Conservation (phyloP, 257 asterid species). For the Capsicum chinense region DNA sequence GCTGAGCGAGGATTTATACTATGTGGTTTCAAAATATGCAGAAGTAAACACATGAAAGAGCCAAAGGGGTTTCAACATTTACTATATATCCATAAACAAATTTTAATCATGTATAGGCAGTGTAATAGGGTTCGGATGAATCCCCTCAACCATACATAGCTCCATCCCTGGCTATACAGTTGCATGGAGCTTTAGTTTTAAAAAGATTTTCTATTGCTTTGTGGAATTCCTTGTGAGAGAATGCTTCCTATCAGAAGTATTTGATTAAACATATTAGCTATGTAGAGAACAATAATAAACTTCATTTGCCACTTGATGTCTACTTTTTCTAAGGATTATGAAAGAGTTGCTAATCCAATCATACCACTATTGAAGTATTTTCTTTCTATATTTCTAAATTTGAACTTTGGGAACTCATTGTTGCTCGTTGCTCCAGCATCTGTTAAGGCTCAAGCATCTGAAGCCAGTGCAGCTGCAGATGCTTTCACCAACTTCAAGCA, state of each 20-base stretch:
- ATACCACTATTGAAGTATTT: neutral
- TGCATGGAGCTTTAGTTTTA: neutral
- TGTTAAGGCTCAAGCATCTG: constrained; percentile 57
- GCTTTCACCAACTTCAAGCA: constrained; percentile 75
- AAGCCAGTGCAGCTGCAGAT: constrained; percentile 53
- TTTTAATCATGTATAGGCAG: too few relatives aligned
- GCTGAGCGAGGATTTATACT: too few relatives aligned
- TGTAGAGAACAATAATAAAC: neutral
- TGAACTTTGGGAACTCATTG: constrained; percentile 25
- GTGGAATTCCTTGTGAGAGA: neutral
- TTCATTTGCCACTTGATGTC: constrained; percentile 3
- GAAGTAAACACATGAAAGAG: too few relatives aligned
- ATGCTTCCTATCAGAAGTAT: neutral
- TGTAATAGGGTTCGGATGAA: too few relatives aligned
- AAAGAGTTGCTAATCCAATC: neutral
- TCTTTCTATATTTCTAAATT: neutral
- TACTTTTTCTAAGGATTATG: neutral
- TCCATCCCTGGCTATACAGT: neutral
- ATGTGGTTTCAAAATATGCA: too few relatives aligned
- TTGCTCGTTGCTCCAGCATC: constrained; percentile 53
- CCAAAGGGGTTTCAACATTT: too few relatives aligned
- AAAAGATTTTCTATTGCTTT: neutral
- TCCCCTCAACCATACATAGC: too few relatives aligned
- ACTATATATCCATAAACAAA: too few relatives aligned
- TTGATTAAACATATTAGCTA: neutral